Evolutionary conservation across 1,139 yeast species (phyloP), one percentile per base, ranked within the genome.

Genomic region (Spathaspora sp.): DNA sequence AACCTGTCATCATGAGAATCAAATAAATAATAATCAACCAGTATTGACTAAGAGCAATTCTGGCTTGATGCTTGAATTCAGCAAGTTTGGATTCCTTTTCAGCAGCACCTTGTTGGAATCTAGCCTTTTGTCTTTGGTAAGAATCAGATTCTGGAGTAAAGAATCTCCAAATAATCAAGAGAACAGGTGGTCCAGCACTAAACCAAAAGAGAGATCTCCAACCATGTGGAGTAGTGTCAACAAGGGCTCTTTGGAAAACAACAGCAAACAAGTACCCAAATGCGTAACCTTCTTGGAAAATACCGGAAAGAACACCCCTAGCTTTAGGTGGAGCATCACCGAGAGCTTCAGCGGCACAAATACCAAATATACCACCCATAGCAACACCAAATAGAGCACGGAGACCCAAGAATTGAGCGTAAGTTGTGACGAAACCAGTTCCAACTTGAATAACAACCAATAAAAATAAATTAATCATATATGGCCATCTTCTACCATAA

Each of bases 151-250:
- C 77, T 0, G 74, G 74, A 37, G 61, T 57, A 31, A 59, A 57
- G 34, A 56, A 57, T 56, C 76, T 65, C 73, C 74, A 70, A 25
- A 60, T 48, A 42, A 71, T 63, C 42, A 72, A 65, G 33, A 71
- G 51, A 10, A 68, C 68, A 15, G 76, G 72, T 7, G 72, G 70
- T 36, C 77, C 76, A 18, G 76, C 75, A 25, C 70, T 61, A 46
- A 72, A 72, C 73, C 74, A 72, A 57, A 70, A 72, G 43, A 72
- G 50, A 4, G 72, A 59, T 58, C 76, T 64, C 77, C 78, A 72
- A 2, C 64, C 64, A 38, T 64, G 59, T 7, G 40, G 40, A 9
- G 71, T 62, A 41, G 63, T 68, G 46, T 67, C 66, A 25, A 63
- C 64, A 44, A 72, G 56, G 17, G 75, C 76, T 52, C 77, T 60